These are phyloP conservation scores for Lepidium aucheri DNA, from an alignment of 345 rosid genomes.

Conservation along the genomic window DNA sequence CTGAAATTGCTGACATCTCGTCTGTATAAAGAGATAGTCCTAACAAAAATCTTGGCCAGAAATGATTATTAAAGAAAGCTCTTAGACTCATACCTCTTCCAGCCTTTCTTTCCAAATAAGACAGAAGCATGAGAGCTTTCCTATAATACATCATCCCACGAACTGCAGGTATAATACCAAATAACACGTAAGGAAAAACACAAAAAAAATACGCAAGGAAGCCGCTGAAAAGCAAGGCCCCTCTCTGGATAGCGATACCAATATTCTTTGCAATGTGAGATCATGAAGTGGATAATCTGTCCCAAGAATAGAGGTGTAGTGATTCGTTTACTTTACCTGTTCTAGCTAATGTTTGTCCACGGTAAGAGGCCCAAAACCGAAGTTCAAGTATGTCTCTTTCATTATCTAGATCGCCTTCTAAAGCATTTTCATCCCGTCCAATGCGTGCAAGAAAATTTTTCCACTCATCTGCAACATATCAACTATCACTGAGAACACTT, in stretches of 20 bases:
- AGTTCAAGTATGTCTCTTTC: constrained; percentile 83
- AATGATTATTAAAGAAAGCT: constrained; percentile 2
- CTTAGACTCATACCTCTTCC: constrained; percentile 50
- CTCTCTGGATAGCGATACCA: background rate
- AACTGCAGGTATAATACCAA: constrained; percentile 40
- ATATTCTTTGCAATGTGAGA: background rate
- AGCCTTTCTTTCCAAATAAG: constrained; percentile 63
- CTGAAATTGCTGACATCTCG: constrained; percentile 49
- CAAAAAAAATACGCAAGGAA: background rate
- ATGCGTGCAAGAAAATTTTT: constrained; percentile 92
- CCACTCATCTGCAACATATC: constrained; percentile 79
- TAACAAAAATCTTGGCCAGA: constrained; percentile 1
- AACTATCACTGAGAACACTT: constrained; percentile 3
- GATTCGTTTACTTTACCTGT: constrained; percentile 47
- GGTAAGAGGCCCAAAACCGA: constrained; percentile 98
- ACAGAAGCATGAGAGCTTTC: constrained; percentile 93
- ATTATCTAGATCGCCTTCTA: constrained; percentile 66
- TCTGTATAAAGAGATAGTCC: constrained; percentile 37
- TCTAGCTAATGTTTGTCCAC: constrained; percentile 94
- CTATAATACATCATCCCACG: constrained; percentile 99
- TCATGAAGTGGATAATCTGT: background rate
- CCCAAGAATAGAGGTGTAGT: background rate
- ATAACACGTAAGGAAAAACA: constrained; percentile 5
- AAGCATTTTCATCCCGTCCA: constrained; percentile 92
- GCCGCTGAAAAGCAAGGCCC: background rate